A percentile compares a stretch with the other conserved stretches of the same genome.
phyloP scores from a whole-genome alignment of 139 green algal genomes.

The Deuterostichococcus epilithicus region DNA sequence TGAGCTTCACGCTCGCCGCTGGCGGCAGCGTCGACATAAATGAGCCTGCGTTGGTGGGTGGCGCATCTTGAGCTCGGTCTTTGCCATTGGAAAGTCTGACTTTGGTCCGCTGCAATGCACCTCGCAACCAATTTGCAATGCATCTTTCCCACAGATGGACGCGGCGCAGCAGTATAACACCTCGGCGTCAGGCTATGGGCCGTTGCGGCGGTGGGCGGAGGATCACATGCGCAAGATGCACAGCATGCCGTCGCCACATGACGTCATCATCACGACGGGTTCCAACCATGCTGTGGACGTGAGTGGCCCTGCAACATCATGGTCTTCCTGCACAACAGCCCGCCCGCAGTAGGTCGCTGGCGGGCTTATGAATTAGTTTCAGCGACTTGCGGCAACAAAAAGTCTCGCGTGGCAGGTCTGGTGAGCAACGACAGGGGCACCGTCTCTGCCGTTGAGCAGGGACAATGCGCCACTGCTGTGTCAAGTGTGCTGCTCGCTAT shows the following conservation, averaged over 20 bases:
- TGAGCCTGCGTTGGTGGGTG: constrained; percentile 2
- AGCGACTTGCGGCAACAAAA: no score
- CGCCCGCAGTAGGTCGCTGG: no score
- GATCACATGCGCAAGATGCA: constrained; percentile 21
- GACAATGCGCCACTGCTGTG: no score
- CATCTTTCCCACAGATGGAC: constrained; percentile 1
- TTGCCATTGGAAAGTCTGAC: background rate
- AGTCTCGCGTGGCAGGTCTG: no score
- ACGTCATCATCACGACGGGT: constrained; percentile 36
- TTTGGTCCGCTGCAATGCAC: background rate
- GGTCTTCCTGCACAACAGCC: no score
- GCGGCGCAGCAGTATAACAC: constrained; percentile 50
- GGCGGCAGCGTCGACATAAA: constrained; percentile 12
- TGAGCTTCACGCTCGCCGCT: constrained; percentile 10
- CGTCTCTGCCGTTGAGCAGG: no score
- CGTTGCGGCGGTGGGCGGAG: constrained; percentile 31
- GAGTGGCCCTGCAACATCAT: background rate
- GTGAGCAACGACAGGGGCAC: no score
- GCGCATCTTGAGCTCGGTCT: background rate
- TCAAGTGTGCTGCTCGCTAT: no score
- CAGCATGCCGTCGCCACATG: constrained; percentile 19
- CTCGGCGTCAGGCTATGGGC: constrained; percentile 19
- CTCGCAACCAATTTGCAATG: background rate
- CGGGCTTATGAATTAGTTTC: no score
- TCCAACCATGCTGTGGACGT: constrained; percentile 41